Conservation (phyloP, 257 asterid genomes). For the Nicotiana obtusifolia region DNA sequence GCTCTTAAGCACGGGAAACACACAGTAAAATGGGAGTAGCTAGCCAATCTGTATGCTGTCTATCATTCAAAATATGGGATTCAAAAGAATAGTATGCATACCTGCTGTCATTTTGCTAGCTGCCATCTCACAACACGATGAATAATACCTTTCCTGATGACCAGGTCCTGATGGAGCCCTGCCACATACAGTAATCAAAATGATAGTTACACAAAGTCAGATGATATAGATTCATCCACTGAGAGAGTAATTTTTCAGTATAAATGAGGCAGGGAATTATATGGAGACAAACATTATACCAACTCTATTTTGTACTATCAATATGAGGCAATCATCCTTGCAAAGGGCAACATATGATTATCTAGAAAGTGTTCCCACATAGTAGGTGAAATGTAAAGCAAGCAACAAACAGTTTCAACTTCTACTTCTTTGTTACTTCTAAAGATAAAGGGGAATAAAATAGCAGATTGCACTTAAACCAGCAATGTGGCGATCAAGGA, state of each 20-base stretch:
- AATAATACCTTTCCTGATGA: conserved; percentile 76
- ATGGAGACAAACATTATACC: background rate
- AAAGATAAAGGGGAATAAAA: background rate
- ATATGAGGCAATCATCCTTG: background rate
- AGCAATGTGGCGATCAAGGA: background rate
- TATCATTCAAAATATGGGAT: background rate
- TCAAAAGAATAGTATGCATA: conserved; percentile 5
- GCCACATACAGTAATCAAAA: conserved; percentile 21
- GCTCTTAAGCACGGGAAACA: background rate
- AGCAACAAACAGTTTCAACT: background rate
- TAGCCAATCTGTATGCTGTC: background rate
- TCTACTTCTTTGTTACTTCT: background rate
- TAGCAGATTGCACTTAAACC: background rate
- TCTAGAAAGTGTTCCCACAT: background rate
- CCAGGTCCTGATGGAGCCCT: conserved; percentile 79
- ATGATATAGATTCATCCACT: background rate
- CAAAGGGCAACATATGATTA: background rate
- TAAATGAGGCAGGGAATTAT: background rate
- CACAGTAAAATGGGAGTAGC: background rate
- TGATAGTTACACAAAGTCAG: background rate
- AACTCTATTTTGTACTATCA: background rate
- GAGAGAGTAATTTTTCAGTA: background rate
- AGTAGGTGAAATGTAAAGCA: background rate
- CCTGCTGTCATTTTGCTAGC: conserved; percentile 96
- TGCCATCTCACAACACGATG: conserved; percentile 99